Evolutionary conservation across 768 basidiomycete species (phyloP).

Genomic region (Leccinum subgranulosum): DNA sequence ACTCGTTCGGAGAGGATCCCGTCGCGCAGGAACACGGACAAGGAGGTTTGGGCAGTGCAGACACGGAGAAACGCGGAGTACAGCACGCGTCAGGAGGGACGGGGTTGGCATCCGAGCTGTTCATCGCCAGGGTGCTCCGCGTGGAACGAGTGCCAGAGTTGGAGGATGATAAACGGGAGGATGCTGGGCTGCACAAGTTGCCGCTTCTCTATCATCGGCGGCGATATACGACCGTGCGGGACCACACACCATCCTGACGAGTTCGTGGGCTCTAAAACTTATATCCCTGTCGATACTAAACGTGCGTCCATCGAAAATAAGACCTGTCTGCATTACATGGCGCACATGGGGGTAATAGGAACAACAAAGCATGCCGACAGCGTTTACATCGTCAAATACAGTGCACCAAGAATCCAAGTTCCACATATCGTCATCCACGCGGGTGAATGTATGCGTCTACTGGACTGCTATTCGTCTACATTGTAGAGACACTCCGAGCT

Average conservation of each 20-base stretch:
- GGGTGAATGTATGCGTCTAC: too few relatives aligned
- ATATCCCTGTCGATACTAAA: slow-evolving; percentile 6
- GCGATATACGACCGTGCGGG: slow-evolving; percentile 50
- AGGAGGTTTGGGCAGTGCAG: neutral
- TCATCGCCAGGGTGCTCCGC: slow-evolving; percentile 73
- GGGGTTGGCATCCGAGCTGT: slow-evolving; percentile 62
- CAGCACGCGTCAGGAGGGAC: slow-evolving; percentile 24
- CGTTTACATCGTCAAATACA: too few relatives aligned
- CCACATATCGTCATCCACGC: neutral
- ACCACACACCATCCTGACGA: slow-evolving; percentile 17
- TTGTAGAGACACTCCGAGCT: neutral
- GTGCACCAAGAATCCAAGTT: neutral
- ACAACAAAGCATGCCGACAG: too few relatives aligned
- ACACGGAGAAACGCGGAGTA: slow-evolving; percentile 2
- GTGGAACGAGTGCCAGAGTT: slow-evolving; percentile 44
- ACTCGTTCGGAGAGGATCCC: slow-evolving; percentile 13
- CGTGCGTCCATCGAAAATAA: neutral
- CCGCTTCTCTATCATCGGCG: slow-evolving; percentile 67
- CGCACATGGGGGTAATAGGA: neutral
- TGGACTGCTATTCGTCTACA: neutral
- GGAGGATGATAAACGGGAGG: slow-evolving; percentile 14
- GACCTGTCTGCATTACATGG: slow-evolving; percentile 5
- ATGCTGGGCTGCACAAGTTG: slow-evolving; percentile 31
- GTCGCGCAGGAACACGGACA: slow-evolving; percentile 7
- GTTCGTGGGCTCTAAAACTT: neutral